Evolutionary conservation across 768 basidiomycete genomes (phyloP).

Genomic region (Termitomyces sp.): DNA sequence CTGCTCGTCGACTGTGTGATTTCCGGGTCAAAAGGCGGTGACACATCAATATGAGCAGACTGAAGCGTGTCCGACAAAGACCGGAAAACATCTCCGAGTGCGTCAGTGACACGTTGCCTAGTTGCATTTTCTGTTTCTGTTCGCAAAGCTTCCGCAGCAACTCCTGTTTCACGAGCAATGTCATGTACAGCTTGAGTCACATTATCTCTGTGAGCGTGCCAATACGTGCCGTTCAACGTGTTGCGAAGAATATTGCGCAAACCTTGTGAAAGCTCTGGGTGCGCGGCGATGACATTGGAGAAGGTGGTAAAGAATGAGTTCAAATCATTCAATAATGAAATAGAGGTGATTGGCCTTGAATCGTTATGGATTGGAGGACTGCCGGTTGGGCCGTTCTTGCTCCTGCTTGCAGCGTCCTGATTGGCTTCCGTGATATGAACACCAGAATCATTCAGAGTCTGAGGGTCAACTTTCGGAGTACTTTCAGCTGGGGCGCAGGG

Average conservation of each 20-base stretch:
- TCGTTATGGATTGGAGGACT: conserved; percentile 44
- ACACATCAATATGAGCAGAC: neutral
- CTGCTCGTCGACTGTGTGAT: neutral
- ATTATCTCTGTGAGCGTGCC: conserved; percentile 55
- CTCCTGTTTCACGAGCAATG: conserved; percentile 39
- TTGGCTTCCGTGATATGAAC: neutral
- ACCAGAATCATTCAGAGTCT: conserved; percentile 9
- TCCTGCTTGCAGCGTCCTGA: neutral
- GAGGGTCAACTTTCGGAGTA: conserved; percentile 25
- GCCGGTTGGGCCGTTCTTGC: conserved; percentile 23
- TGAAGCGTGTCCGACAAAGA: conserved; percentile 33
- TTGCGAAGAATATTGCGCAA: conserved; percentile 61
- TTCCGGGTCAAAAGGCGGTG: too few relatives aligned
- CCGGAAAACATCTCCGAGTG: conserved; percentile 53
- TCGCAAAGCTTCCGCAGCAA: conserved; percentile 38
- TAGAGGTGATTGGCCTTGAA: conserved; percentile 17
- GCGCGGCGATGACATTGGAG: conserved; percentile 47
- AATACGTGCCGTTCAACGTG: conserved; percentile 60
- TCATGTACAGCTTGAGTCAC: conserved; percentile 53
- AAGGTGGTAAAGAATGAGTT: conserved; percentile 54
- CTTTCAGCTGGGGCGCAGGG: conserved; percentile 23
- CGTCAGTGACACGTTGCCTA: conserved; percentile 53
- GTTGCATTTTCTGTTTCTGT: conserved; percentile 59
- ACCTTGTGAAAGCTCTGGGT: conserved; percentile 68
- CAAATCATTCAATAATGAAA: conserved; percentile 59